These are phyloP conservation scores for Leucocoprinus birnbaumii DNA, from an alignment of 768 basidiomycete genomes.

Conservation along the genomic window DNA sequence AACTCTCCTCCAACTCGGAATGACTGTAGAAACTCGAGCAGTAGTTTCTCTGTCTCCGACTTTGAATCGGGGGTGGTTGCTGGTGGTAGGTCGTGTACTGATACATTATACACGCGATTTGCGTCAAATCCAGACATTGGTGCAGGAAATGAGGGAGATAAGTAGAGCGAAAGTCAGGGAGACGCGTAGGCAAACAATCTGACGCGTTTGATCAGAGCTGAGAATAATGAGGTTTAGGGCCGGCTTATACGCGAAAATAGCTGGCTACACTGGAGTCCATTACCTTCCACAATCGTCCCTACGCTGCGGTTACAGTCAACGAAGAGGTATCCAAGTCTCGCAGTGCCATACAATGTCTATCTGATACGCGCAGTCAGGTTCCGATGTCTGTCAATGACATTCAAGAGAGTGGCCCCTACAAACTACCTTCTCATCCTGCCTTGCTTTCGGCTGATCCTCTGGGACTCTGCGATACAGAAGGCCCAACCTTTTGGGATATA, in stretches of 20 bases:
- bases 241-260: slow-evolving; percentile 24
- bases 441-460: slow-evolving; percentile 24
- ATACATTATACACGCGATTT: slow-evolving; percentile 77
- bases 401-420: slow-evolving; percentile 9
- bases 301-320: neutral
- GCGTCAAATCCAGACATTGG: slow-evolving; percentile 87
- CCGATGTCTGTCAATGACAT: neutral
- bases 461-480: slow-evolving; percentile 6
- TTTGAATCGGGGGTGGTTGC: slow-evolving; percentile 64
- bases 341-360: too few relatives aligned
- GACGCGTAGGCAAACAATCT: slow-evolving; percentile 2
- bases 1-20: slow-evolving; percentile 91
- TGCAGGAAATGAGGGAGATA: slow-evolving; percentile 9
- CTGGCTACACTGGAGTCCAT: neutral
- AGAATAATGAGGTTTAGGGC: slow-evolving; percentile 32
- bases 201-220: slow-evolving; percentile 12
- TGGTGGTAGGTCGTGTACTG: slow-evolving; percentile 64
- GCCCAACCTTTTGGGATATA: slow-evolving; percentile 26
- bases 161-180: neutral
- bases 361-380: neutral
- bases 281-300: neutral
- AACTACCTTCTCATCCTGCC: slow-evolving; percentile 24
- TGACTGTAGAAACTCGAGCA: slow-evolving; percentile 83
- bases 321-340: too few relatives aligned
- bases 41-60: slow-evolving; percentile 75